A percentile compares a stretch with the other conserved stretches of the same genome.
These are phyloP conservation scores for Trichoderma reesei DNA, from an alignment of 495 filamentous ascomycete genomes.

Conservation along the genomic window DNA sequence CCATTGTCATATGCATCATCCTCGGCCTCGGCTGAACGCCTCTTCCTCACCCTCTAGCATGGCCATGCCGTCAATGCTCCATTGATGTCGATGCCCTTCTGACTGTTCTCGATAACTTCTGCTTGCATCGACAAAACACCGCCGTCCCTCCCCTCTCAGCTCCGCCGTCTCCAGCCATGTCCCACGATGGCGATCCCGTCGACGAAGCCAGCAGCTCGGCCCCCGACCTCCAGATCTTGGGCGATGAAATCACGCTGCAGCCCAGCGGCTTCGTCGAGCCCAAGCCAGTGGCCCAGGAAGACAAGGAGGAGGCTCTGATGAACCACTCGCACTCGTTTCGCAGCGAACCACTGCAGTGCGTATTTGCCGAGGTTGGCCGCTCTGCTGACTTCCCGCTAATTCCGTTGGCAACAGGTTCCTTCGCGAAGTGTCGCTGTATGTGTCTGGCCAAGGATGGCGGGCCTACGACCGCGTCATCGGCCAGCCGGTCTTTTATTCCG, in stretches of 20 bases:
- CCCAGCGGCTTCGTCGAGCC: conserved; percentile 62
- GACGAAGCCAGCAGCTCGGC: conserved; percentile 38
- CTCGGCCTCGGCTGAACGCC: not conserved
- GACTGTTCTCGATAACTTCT: not conserved
- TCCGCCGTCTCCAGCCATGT: conserved; percentile 18
- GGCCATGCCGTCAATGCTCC: not conserved
- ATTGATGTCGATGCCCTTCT: not conserved
- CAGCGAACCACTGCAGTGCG: conserved; percentile 43
- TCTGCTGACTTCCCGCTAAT: conserved; percentile 13
- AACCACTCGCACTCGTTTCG: conserved; percentile 73
- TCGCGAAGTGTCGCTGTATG: conserved; percentile 81
- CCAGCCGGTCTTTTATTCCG: conserved; percentile 85
- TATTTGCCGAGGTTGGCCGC: conserved; percentile 7
- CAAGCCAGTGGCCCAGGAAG: conserved; percentile 23
- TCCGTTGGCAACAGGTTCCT: conserved; percentile 56
- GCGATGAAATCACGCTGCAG: conserved; percentile 68
- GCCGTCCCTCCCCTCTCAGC: not conserved
- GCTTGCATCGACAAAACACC: not conserved
- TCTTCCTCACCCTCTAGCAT: not conserved
- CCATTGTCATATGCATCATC: not conserved
- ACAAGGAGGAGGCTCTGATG: conserved; percentile 63
- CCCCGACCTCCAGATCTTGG: conserved; percentile 75
- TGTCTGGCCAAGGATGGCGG: conserved; percentile 86
- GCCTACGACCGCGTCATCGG: conserved; percentile 85
- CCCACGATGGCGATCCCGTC: conserved; percentile 25